Evolutionary conservation across 2,329 filamentous ascomycete species (phyloP), one percentile per base, ranked within the genome.

Genomic region (Talaromyces albobiverticillius): DNA sequence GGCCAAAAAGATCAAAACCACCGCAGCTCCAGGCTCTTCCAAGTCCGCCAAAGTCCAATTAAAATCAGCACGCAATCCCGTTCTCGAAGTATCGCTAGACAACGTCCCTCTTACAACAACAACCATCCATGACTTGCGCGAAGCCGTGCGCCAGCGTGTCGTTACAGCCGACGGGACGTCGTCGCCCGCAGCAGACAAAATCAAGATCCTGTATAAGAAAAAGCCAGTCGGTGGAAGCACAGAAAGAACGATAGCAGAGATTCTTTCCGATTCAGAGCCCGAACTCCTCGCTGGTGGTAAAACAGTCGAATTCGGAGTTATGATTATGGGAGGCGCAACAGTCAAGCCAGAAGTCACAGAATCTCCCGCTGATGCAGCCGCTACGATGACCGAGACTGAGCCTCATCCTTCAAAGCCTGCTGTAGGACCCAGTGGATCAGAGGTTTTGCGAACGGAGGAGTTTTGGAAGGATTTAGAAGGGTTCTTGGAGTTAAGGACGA

Each of bases 391-490:
- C 61, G 53, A 59, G 32, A 55, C 51, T 59, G 64, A 55, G 60
- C 64, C 59, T 13, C 31, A 49, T 54, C 62, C 58, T 36, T 57
- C 61, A 3, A 67, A 71, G 58, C 65, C 73, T 40, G 80, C 80
- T 51, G 78, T 81, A 59, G 78, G 75, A 3, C 71, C 77, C n/a
- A 84, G 81, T 60, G 82, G 81, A 31, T 73, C 73, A 51, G 81
- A 82, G 25, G 80, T 87, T 18, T 67, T 95, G 59, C 75, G 82
- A 65, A 87, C 83, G 11, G 82, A 87, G 6, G 85, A 81, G 53
- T 99, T 99, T 67, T 99, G 94, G 94, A 74, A 74, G 8, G 94
- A 97, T 75, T 71, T 99, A 59, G 84, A 85, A 66, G 88, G 82
- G 0, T 97, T 93, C 71, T 68, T 99, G 69, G 75, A 84, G 65